phyloP scores from a whole-genome alignment of 1,284 basidiomycete genomes.

The Volvariella surrecta region DNA sequence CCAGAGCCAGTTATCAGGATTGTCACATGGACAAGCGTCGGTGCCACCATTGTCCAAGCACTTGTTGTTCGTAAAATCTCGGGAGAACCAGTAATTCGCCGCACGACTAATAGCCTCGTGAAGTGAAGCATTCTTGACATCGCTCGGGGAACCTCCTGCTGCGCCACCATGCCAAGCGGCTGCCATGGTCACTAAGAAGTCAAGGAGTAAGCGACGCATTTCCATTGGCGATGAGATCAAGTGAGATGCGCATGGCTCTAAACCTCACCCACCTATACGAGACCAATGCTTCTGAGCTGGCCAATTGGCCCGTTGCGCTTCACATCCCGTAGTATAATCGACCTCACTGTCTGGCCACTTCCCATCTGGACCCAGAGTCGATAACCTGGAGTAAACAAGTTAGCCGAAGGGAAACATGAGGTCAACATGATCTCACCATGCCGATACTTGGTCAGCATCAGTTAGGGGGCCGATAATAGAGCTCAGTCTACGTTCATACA shows the following conservation, averaged over 20 bases:
- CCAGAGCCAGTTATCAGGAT: constrained; percentile 26
- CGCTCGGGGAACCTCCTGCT: constrained; percentile 23
- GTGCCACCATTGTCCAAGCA: constrained; percentile 49
- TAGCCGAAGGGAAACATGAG: background rate
- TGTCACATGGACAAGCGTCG: constrained; percentile 40
- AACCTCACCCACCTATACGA: constrained; percentile 45
- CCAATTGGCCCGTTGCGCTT: constrained; percentile 56
- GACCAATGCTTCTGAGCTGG: constrained; percentile 55
- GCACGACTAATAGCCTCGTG: constrained; percentile 35
- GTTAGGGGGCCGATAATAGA: constrained; percentile 11
- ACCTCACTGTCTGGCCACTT: constrained; percentile 44
- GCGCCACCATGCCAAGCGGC: constrained; percentile 49
- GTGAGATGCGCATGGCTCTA: too few relatives aligned
- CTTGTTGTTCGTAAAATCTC: constrained; percentile 42
- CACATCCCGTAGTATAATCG: constrained; percentile 51
- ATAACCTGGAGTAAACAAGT: constrained; percentile 24
- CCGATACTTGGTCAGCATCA: constrained; percentile 14
- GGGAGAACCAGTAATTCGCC: constrained; percentile 58
- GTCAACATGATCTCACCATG: constrained; percentile 14
- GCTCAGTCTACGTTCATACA: constrained; percentile 12
- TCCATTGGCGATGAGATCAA: too few relatives aligned
- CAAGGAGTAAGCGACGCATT: too few relatives aligned
- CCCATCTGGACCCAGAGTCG: constrained; percentile 35
- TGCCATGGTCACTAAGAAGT: constrained; percentile 36
- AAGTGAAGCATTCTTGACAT: constrained; percentile 27